These are phyloP conservation scores for Epichloe sp. DNA, from an alignment of 2,329 filamentous ascomycete genomes.

Conservation along the genomic window DNA sequence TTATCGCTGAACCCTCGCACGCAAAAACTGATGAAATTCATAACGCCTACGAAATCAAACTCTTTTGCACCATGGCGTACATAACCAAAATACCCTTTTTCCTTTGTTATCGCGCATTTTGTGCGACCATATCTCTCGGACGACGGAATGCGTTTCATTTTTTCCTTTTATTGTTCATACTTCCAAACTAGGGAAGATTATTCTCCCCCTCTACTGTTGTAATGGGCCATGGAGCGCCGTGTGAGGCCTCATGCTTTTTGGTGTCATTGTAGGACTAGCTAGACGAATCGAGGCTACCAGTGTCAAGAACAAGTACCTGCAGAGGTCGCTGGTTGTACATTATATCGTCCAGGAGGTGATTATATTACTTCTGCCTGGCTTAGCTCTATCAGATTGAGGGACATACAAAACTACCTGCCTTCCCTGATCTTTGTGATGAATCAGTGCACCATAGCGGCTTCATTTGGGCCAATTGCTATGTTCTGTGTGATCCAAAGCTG, in stretches of 20 bases:
- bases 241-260: slow-evolving; percentile 7
- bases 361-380: background rate
- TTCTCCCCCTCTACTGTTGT: slow-evolving; percentile 6
- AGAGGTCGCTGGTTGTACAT: slow-evolving; percentile 10
- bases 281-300: slow-evolving; percentile 1
- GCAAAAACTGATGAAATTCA: background rate
- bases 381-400: slow-evolving; percentile 5
- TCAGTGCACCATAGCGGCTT: background rate
- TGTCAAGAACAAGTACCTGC: slow-evolving; percentile 2
- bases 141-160: slow-evolving; percentile 9
- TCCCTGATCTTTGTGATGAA: background rate
- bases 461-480: too few relatives aligned
- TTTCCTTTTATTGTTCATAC: slow-evolving; percentile 11
- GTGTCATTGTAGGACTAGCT: slow-evolving; percentile 10
- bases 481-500: too few relatives aligned
- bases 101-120: background rate
- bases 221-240: slow-evolving; percentile 8
- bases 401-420: background rate
- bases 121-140: slow-evolving; percentile 14
- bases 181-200: slow-evolving; percentile 4
- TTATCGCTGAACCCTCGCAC: background rate
- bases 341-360: slow-evolving; percentile 8
- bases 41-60: background rate
- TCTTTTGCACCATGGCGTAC: slow-evolving; percentile 1
- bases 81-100: slow-evolving; percentile 5